These are phyloP conservation scores for Gryganskiella cystojenkinii DNA, from an alignment of 192 early-diverging fungal genomes.

Conservation along the genomic window DNA sequence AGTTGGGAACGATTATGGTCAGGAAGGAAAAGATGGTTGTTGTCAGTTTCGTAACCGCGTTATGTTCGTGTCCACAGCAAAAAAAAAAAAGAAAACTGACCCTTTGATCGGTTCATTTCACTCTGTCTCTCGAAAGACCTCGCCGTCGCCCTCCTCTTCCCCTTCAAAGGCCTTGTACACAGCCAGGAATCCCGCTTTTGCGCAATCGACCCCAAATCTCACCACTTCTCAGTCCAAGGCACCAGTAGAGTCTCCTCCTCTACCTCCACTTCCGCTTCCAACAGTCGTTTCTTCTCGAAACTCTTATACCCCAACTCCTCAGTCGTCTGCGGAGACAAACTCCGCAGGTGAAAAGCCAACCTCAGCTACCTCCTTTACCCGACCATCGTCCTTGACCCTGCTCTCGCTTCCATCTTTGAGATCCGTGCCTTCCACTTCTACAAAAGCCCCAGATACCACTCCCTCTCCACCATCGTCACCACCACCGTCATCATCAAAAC, in stretches of 20 bases:
- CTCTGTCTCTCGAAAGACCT: too few relatives aligned
- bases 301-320: not conserved
- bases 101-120: too few relatives aligned
- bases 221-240: not conserved
- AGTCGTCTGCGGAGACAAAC: not conserved
- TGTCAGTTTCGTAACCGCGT: too few relatives aligned
- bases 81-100: too few relatives aligned
- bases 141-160: not conserved
- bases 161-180: not conserved
- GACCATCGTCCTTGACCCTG: too few relatives aligned
- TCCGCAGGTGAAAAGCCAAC: too few relatives aligned
- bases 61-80: too few relatives aligned
- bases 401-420: not conserved
- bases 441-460: too few relatives aligned
- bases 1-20: too few relatives aligned
- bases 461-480: not conserved
- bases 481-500: not conserved
- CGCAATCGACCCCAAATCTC: not conserved
- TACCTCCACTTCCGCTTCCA: not conserved
- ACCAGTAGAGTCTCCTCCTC: not conserved
- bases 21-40: too few relatives aligned
- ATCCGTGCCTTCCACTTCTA: not conserved
- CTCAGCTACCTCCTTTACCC: too few relatives aligned
- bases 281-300: not conserved
- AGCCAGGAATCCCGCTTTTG: not conserved